phyloP scores from a whole-genome alignment of 495 filamentous ascomycete genomes.

The Sordaria brevicollis region DNA sequence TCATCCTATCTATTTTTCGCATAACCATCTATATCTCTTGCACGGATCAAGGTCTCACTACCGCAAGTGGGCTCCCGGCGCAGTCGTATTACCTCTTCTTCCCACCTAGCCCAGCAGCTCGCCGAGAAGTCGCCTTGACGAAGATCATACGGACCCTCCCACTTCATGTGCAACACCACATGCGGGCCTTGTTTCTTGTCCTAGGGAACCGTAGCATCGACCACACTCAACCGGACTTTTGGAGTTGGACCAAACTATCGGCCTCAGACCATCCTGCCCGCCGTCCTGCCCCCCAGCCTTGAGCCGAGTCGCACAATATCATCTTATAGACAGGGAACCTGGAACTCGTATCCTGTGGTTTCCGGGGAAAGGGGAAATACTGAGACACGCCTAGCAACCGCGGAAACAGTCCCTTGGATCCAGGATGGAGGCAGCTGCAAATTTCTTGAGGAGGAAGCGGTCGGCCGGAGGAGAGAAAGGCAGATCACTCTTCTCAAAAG shows the following conservation, averaged over 20 bases:
- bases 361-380: conserved; percentile 10
- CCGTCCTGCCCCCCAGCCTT: neutral
- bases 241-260: neutral
- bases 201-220: neutral
- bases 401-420: neutral
- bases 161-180: conserved; percentile 18
- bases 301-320: neutral
- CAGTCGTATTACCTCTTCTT: neutral
- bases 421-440: conserved; percentile 14
- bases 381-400: neutral
- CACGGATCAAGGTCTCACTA: neutral
- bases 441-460: neutral
- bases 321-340: neutral
- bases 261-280: neutral
- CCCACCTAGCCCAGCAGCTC: neutral
- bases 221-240: neutral
- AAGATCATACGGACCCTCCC: neutral
- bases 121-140: neutral
- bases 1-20: neutral
- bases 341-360: neutral
- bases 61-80: neutral
- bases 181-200: conserved; percentile 10
- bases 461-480: conserved; percentile 5
- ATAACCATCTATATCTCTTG: neutral
- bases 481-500: conserved; percentile 27